phyloP scores from a whole-genome alignment of 805 yeast species.

The Cyberlindnera xylosilytica region DNA sequence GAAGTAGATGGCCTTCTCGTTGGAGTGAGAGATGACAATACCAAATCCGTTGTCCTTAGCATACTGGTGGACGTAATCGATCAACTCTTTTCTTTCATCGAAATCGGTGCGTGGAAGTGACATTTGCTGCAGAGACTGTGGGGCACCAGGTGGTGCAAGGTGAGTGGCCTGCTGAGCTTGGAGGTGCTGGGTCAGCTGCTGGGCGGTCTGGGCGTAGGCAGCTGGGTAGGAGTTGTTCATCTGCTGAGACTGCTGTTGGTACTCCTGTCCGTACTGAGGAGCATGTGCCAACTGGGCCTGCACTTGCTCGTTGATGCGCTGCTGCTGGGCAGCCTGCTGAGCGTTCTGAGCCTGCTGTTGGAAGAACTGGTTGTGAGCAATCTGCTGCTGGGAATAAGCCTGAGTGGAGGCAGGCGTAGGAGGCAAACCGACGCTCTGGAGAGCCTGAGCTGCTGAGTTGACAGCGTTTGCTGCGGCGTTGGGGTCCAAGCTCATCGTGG shows the following conservation, averaged over 20 bases:
- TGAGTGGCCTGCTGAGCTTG: conserved; percentile 17
- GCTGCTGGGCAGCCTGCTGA: conserved; percentile 2
- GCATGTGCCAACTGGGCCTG: conserved; percentile 13
- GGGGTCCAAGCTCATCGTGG: conserved; percentile 20
- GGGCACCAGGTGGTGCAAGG: conserved; percentile 11
- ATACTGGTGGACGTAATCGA: conserved; percentile 27
- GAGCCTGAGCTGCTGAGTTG: conserved; percentile 13
- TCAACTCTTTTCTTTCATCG: conserved; percentile 22
- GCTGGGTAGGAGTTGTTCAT: conserved; percentile 11
- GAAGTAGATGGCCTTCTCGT: conserved; percentile 30
- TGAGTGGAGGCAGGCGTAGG: conserved; percentile 13
- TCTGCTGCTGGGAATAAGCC: conserved; percentile 21
- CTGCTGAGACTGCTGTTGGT: conserved; percentile 18
- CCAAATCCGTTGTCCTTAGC: conserved; percentile 31
- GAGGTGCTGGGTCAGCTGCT: conserved; percentile 22
- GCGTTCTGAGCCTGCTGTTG: conserved; percentile 7
- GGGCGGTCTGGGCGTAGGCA: conserved; percentile 14
- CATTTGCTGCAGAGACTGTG: conserved; percentile 22
- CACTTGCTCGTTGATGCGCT: conserved; percentile 22
- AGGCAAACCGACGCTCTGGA: conserved; percentile 24
- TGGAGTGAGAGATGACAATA: conserved; percentile 31
- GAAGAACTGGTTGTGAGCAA: conserved; percentile 15
- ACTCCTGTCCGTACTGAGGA: conserved; percentile 6
- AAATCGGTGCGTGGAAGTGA: conserved; percentile 28
- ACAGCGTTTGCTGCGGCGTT: conserved; percentile 13